phyloP scores from a whole-genome alignment of 495 filamentous ascomycete genomes.

The Penicillium arizonense region DNA sequence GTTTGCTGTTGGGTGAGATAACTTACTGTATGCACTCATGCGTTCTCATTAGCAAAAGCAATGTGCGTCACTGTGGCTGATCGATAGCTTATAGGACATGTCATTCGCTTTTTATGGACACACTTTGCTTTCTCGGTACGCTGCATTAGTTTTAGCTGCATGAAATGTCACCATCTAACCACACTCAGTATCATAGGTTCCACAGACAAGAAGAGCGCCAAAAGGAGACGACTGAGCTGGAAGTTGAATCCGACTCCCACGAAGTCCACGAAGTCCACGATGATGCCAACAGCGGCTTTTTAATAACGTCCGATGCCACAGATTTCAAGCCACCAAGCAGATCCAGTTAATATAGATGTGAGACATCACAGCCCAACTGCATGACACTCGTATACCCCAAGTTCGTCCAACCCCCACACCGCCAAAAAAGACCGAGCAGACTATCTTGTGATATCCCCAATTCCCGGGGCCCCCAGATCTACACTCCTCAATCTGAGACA shows the following conservation, averaged over 20 bases:
- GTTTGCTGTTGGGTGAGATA: no score
- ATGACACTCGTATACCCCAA: no score
- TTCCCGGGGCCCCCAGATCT: background rate
- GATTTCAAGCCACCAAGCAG: no score
- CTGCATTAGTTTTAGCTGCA: background rate
- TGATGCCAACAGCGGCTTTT: background rate
- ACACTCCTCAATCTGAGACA: background rate
- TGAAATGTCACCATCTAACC: background rate
- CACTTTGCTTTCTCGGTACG: background rate
- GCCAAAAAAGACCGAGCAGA: background rate
- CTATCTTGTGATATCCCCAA: slow-evolving; percentile 4
- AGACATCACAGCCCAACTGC: no score
- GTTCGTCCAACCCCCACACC: no score
- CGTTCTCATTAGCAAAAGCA: no score
- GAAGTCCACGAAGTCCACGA: no score
- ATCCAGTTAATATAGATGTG: background rate
- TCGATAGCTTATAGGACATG: no score
- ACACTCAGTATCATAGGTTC: background rate
- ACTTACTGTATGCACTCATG: no score
- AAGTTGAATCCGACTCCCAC: background rate
- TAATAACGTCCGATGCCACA: background rate
- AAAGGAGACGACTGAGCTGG: background rate
- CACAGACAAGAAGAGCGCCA: background rate
- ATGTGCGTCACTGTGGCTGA: no score
- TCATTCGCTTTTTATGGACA: background rate